Evolutionary conservation across 1,284 basidiomycete genomes (phyloP), one percentile per base, ranked within the genome.

Genomic region (Ustilago bromivora): DNA sequence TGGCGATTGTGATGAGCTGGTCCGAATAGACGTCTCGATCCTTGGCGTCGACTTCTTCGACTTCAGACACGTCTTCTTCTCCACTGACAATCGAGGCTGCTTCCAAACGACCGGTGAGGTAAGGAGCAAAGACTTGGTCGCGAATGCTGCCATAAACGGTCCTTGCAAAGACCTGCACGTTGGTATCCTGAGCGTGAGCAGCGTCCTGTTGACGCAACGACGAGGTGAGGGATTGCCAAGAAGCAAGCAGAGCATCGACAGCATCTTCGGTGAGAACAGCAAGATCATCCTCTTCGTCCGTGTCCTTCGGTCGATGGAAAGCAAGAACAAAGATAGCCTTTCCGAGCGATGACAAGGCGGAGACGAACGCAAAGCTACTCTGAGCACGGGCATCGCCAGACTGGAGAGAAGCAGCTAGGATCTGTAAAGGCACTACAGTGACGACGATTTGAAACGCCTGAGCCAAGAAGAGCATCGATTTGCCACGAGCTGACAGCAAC

Each of bases 1-100:
- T 65, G 55, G 83, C 79, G n/a, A 83, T 73, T 31, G 68, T 72
- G 52, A 76, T 75, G 38, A 84, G 72, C 56, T 84, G 79, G 15
- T 83, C 82, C 15, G 77, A 80, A 49, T 82, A 84, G 47, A 74
- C 31, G 17, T 83, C 81, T 4, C 71, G 75, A 60, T 85, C 84
- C 55, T 78, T 73, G 35, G 66, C 61, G 7, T 71, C 28, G 51
- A 66, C 76, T 28, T 79, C 78, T 46, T 77, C 80, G 23, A 75
- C 56, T 62, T 82, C 81, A 6, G 76, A 77, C 49, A 66, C 52
- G 57, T 80, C 76, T 35, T 64, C 66, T 57, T 70, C 69, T 12
- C 53, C 63, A 32, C 38, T 54, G 28, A 51, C 51, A 12, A 67
- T 52, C 6, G 60, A 57, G 15, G 81, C 80, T 15, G 77, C 77